Evolutionary conservation across 2,329 filamentous ascomycete genomes (phyloP).

Genomic region (Cladophialophora yegresii): DNA sequence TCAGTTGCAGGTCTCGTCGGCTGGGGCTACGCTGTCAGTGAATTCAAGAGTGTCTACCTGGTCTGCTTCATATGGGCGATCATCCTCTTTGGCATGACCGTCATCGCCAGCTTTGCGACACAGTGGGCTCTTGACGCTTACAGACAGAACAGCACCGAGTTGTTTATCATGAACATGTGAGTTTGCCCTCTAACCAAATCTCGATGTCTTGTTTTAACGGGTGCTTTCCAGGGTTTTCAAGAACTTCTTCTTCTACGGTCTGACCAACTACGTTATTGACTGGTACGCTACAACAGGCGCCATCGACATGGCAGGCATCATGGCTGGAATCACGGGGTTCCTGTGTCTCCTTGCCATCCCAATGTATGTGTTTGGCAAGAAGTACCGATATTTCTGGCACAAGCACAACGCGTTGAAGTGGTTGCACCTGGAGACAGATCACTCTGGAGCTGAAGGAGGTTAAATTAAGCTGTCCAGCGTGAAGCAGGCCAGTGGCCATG

Average conservation of each 20-base stretch:
- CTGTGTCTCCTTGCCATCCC: constrained; percentile 41
- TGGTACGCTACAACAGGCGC: constrained; percentile 41
- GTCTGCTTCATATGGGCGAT: constrained; percentile 27
- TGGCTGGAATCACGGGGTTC: constrained; percentile 41
- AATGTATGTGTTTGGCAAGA: constrained; percentile 43
- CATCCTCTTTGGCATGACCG: constrained; percentile 26
- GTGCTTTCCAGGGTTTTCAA: constrained; percentile 24
- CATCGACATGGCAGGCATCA: constrained; percentile 40
- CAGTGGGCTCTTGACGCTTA: constrained; percentile 27
- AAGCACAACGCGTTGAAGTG: constrained; percentile 24
- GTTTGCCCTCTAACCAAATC: neutral
- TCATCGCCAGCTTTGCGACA: constrained; percentile 23
- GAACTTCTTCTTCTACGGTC: constrained; percentile 36
- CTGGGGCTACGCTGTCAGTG: constrained; percentile 39
- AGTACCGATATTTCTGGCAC: constrained; percentile 39
- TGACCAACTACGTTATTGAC: constrained; percentile 43
- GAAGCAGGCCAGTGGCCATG: neutral
- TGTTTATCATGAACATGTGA: constrained; percentile 33
- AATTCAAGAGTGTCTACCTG: constrained; percentile 18
- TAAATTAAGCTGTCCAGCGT: neutral
- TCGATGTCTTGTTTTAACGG: neutral
- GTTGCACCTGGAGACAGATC: constrained; percentile 24
- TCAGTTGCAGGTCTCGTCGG: constrained; percentile 42
- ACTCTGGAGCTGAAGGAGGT: constrained; percentile 17
- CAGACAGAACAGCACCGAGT: constrained; percentile 26